These are phyloP conservation scores for Annulohypoxylon moriforme DNA, from an alignment of 495 filamentous ascomycete species.

Conservation along the genomic window DNA sequence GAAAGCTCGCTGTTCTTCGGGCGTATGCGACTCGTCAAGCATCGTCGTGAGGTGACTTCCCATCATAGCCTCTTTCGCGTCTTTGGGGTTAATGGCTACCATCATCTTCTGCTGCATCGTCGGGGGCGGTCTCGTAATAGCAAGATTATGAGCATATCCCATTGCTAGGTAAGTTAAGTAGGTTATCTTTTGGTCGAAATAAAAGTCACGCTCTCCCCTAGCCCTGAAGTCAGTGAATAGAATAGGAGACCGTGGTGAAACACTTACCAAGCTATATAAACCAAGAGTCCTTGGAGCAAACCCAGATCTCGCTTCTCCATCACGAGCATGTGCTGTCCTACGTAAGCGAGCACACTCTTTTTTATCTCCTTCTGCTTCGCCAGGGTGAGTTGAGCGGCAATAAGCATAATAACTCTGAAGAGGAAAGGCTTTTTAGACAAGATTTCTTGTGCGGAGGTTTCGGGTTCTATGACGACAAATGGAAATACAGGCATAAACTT, in stretches of 20 bases:
- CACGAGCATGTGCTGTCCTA: conserved; percentile 48
- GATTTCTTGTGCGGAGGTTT: conserved; percentile 40
- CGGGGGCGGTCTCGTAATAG: conserved; percentile 40
- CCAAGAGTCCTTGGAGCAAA: conserved; percentile 48
- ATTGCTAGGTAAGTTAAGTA: conserved; percentile 48
- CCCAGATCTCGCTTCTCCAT: conserved; percentile 48
- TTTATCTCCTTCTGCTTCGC: conserved; percentile 44
- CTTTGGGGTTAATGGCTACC: conserved; percentile 29
- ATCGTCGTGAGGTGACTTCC: conserved; percentile 23
- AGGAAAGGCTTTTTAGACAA: conserved; percentile 46
- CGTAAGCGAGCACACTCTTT: conserved; percentile 47
- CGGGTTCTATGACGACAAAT: conserved; percentile 46
- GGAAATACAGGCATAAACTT: conserved; percentile 49
- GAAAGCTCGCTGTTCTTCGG: conserved; percentile 48
- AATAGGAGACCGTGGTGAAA: neutral
- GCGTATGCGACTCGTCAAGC: conserved; percentile 38
- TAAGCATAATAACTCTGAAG: conserved; percentile 47
- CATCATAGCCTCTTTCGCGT: conserved; percentile 27
- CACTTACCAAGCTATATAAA: conserved; percentile 49
- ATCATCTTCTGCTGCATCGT: conserved; percentile 39
- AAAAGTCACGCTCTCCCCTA: conserved; percentile 43
- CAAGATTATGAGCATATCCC: conserved; percentile 52
- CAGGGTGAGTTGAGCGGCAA: conserved; percentile 40
- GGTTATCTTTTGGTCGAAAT: conserved; percentile 45
- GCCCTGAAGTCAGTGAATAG: neutral